A percentile compares a stretch with the other conserved stretches of the same genome.
Conservation (phyloP, 2,329 filamentous ascomycete genomes). For the Paracamarosporium sp. region DNA sequence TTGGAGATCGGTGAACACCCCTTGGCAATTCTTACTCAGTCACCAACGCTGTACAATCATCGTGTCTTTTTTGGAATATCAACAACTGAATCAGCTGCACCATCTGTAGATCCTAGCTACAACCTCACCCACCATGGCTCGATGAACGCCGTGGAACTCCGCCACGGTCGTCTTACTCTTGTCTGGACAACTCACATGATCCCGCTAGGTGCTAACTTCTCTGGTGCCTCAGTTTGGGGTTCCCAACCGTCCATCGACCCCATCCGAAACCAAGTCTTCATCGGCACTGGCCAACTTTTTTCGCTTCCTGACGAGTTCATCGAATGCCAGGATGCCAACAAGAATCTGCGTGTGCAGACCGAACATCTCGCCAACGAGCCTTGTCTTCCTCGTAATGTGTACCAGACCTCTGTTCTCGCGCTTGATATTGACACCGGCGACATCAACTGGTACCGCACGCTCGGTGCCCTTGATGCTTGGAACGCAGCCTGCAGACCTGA, state of each 20-base stretch:
- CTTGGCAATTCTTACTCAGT: neutral
- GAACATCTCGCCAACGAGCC: constrained; percentile 11
- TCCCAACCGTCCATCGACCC: constrained; percentile 9
- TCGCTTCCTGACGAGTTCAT: constrained; percentile 2
- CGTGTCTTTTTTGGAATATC: constrained; percentile 1
- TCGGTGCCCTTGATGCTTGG: constrained; percentile 9
- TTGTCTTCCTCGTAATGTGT: constrained; percentile 7
- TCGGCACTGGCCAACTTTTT: constrained; percentile 6
- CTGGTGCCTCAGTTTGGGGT: constrained; percentile 7
- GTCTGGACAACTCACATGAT: constrained; percentile 9
- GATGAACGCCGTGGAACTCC: constrained; percentile 7
- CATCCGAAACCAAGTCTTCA: constrained; percentile 10
- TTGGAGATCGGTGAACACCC: neutral
- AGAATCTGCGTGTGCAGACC: neutral
- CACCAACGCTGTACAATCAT: constrained; percentile 3
- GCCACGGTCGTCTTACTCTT: constrained; percentile 7
- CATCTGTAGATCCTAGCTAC: constrained; percentile 5
- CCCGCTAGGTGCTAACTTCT: constrained; percentile 5
- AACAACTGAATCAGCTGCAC: neutral
- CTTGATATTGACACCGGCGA: constrained; percentile 6
- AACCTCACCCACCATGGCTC: constrained; percentile 2
- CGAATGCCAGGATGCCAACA: constrained; percentile 3
- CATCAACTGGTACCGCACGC: constrained; percentile 9
- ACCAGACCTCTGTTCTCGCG: constrained; percentile 9
- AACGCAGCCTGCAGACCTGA: constrained; percentile 5